Base-by-base conservation (phyloP, 345 rosid genomes). In the Salix udensis region DNA sequence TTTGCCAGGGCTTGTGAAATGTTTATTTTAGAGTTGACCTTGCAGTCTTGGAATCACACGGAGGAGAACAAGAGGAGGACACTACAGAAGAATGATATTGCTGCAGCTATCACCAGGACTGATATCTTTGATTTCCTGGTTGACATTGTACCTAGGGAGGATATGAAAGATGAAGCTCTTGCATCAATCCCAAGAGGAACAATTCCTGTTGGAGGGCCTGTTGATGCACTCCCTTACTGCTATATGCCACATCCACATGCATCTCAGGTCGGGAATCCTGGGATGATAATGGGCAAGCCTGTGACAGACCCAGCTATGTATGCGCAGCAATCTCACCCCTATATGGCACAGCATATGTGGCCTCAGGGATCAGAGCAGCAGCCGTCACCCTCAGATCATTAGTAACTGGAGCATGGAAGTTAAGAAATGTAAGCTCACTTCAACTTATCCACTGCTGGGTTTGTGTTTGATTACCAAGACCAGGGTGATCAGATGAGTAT, bases 1-100 rank as follows among this genome's bases (percentile, higher is more conserved):
- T 95, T 95, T 68, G 97, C 99, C 23, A 89, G 99, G 79, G 99
- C 99, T 5, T 95, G 99, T 30, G 99, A 95, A 83, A 93, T 95
- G 99, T 95, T 95, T 81, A 93, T 95, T 80, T 77, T 95, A 72
- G 99, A 95, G 79, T 80, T 95, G 72, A 95, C 98, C 2, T 84
- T 93, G 79, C 84, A 96, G 72, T 95, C 99, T 6, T 95, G 99
- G 99, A 95, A 95, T 80, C 97, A 93, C 86, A 91, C 98, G 0
- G 99, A 93, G 79, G 98, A 95, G 88, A 95, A 93, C 86, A 95
- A 93, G 83, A 86, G 99, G 86, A 83, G 98, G 87, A 93, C 97
- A 1, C 90, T 95, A 24, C 98, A 95, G 84, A 95, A 93, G 89
- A 95, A 93, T 14, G 98, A 95, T 76, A 93, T 95, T 26, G 98